phyloP scores from a whole-genome alignment of 2,329 filamentous ascomycete genomes.

The Fusarium tanahbumbuense region DNA sequence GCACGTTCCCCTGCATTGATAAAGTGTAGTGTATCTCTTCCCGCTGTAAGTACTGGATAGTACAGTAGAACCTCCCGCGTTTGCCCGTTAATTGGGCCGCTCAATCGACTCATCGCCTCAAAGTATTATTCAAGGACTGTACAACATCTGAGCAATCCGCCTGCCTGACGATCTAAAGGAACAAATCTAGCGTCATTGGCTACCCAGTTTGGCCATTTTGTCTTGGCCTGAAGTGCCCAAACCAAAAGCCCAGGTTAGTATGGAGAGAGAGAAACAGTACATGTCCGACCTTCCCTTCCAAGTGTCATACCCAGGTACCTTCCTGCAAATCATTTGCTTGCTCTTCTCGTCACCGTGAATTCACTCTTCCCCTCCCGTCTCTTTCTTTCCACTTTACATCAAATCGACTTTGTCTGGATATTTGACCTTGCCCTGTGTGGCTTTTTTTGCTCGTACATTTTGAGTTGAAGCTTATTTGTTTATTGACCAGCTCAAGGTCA shows the following conservation, averaged over 20 bases:
- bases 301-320: not conserved
- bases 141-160: slow-evolving; percentile 43
- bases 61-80: slow-evolving; percentile 12
- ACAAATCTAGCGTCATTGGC: slow-evolving; percentile 44
- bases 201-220: slow-evolving; percentile 36
- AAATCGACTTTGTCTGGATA: slow-evolving; percentile 11
- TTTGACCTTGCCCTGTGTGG: slow-evolving; percentile 19
- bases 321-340: slow-evolving; percentile 29
- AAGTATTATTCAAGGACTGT: slow-evolving; percentile 32
- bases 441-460: not conserved
- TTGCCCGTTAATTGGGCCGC: slow-evolving; percentile 35
- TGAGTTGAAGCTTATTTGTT: slow-evolving; percentile 32
- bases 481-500: slow-evolving; percentile 21
- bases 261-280: not conserved
- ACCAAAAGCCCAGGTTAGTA: not conserved
- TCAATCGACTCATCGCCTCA: slow-evolving; percentile 27
- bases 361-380: slow-evolving; percentile 1
- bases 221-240: slow-evolving; percentile 30
- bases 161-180: slow-evolving; percentile 45
- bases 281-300: slow-evolving; percentile 10
- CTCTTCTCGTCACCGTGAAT: slow-evolving; percentile 19
- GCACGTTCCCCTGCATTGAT: slow-evolving; percentile 27
- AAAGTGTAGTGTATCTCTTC: not conserved
- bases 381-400: slow-evolving; percentile 6
- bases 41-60: not conserved